Evolutionary conservation across 2,329 filamentous ascomycete genomes (phyloP).

Genomic region (Hypoxylon sp.): DNA sequence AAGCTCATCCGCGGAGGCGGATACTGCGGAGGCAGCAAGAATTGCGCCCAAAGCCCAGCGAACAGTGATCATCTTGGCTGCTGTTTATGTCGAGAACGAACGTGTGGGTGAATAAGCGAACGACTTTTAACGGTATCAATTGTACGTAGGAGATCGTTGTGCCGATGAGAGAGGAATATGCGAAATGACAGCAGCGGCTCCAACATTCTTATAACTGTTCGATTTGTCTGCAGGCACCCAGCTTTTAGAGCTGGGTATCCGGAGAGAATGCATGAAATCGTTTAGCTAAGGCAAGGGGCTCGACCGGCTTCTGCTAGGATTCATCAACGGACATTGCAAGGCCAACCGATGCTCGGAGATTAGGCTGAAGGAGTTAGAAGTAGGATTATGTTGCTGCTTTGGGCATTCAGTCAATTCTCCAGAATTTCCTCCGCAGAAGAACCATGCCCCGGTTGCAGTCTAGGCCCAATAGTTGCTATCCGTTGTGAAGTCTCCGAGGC

Average conservation of each 20-base stretch:
- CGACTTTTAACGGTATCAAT: constrained; percentile 5
- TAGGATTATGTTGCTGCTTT: constrained; percentile 16
- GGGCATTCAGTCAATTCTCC: constrained; percentile 16
- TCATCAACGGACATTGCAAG: constrained; percentile 15
- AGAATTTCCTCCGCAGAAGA: constrained; percentile 29
- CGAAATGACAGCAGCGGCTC: constrained; percentile 7
- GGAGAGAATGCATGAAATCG: constrained; percentile 21
- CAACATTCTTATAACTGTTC: constrained; percentile 38
- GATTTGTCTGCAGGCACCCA: constrained; percentile 11
- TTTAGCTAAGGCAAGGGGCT: constrained; percentile 39
- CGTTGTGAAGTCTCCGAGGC: constrained; percentile 27
- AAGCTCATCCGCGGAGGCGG: constrained; percentile 42
- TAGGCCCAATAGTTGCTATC: constrained; percentile 20
- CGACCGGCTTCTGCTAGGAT: constrained; percentile 15
- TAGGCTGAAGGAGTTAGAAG: constrained; percentile 24
- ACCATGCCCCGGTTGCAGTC: constrained; percentile 25
- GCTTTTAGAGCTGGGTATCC: constrained; percentile 5
- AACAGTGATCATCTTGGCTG: constrained; percentile 33
- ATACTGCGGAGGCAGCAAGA: constrained; percentile 33
- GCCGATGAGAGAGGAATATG: constrained; percentile 14
- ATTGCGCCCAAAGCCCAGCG: constrained; percentile 36
- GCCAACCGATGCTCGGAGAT: constrained; percentile 44
- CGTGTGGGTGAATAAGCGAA: constrained; percentile 24
- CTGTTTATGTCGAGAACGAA: constrained; percentile 25
- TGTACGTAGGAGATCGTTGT: constrained; percentile 8